phyloP scores from a whole-genome alignment of 768 basidiomycete species.

The Mycena maculata region DNA sequence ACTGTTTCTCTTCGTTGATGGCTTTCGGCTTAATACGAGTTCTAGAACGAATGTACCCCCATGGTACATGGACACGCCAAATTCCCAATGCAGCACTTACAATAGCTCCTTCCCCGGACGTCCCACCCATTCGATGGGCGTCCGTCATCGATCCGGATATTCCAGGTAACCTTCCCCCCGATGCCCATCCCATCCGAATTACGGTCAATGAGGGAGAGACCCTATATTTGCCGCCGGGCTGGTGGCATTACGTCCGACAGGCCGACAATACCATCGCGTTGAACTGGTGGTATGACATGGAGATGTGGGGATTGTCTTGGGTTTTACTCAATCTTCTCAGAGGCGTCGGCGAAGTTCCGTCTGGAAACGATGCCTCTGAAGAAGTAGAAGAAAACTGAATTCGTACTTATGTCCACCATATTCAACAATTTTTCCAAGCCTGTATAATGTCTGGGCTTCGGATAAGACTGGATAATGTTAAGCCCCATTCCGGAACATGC shows the following conservation, averaged over 20 bases:
- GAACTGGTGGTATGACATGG: slow-evolving; percentile 93
- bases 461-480: no score
- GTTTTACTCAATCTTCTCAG: slow-evolving; percentile 73
- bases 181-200: slow-evolving; percentile 74
- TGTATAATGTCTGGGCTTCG: no score
- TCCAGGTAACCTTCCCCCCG: slow-evolving; percentile 57
- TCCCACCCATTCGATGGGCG: slow-evolving; percentile 80
- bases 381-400: background rate
- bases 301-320: slow-evolving; percentile 79
- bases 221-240: slow-evolving; percentile 90
- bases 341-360: slow-evolving; percentile 51
- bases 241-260: slow-evolving; percentile 95
- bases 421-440: no score
- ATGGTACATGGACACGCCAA: slow-evolving; percentile 71
- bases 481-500: no score
- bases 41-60: slow-evolving; percentile 70
- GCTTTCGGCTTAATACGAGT: background rate
- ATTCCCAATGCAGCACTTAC: slow-evolving; percentile 44
- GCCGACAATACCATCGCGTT: slow-evolving; percentile 73
- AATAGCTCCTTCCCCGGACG: slow-evolving; percentile 46
- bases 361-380: slow-evolving; percentile 46
- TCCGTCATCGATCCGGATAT: slow-evolving; percentile 72
- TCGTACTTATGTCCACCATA: background rate
- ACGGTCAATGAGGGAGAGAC: slow-evolving; percentile 79
- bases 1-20: background rate